phyloP scores from a whole-genome alignment of 331 rosid species.

The Dryas integrifolia region DNA sequence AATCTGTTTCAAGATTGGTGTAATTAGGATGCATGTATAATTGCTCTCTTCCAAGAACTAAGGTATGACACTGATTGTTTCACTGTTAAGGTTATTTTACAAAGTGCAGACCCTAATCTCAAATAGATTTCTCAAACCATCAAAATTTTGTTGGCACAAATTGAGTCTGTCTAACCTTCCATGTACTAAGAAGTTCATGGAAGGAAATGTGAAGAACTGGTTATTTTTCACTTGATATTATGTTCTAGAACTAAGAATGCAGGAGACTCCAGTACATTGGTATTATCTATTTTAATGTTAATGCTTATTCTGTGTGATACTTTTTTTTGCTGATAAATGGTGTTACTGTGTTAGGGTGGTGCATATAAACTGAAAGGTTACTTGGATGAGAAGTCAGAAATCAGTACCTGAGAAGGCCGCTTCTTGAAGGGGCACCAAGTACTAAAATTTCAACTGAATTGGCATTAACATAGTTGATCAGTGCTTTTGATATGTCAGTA shows the following conservation, averaged over 20 bases:
- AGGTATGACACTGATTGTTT: background rate
- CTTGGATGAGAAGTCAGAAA: background rate
- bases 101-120: background rate
- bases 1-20: slow-evolving; percentile 33
- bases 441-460: slow-evolving; percentile 55
- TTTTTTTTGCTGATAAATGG: background rate
- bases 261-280: background rate
- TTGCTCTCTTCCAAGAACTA: background rate
- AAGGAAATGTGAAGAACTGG: too few relatives aligned
- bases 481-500: slow-evolving; percentile 45
- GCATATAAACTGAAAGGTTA: background rate
- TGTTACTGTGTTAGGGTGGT: background rate
- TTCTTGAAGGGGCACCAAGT: slow-evolving; percentile 63
- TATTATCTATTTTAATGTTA: background rate
- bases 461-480: slow-evolving; percentile 40
- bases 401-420: slow-evolving; percentile 54
- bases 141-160: background rate
- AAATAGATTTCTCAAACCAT: background rate
- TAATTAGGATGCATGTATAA: background rate
- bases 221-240: too few relatives aligned
- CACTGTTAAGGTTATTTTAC: background rate
- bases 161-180: background rate
- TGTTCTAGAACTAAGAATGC: background rate
- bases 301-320: background rate
- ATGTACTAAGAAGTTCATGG: too few relatives aligned